Conservation (phyloP, 306 rosid genomes). For the Mucuna pruriens region DNA sequence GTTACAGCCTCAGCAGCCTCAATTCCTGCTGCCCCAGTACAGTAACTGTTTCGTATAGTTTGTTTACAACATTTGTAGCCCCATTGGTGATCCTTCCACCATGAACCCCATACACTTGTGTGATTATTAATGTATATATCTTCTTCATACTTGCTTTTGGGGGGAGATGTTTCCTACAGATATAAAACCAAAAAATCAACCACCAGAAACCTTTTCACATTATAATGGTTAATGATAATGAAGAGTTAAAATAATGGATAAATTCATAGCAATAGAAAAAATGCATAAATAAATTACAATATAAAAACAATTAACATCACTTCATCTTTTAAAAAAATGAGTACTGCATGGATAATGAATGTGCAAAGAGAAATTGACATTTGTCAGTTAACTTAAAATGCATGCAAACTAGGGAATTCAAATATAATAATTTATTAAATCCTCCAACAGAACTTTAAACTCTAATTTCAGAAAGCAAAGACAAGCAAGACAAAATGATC, state of each 20-base stretch:
- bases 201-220: background rate
- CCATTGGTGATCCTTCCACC: constrained; percentile 89
- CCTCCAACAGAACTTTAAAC: background rate
- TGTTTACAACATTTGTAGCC: constrained; percentile 72
- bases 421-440: background rate
- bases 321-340: background rate
- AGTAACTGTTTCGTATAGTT: constrained; percentile 58
- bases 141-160: constrained; percentile 62
- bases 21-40: constrained; percentile 69
- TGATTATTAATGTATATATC: constrained; percentile 63
- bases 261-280: background rate
- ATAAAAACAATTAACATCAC: background rate
- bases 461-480: constrained; percentile 4
- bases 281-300: background rate
- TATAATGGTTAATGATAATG: background rate
- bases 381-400: background rate
- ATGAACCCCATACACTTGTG: constrained; percentile 67
- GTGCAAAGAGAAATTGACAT: background rate
- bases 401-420: background rate
- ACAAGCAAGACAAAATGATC: background rate
- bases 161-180: constrained; percentile 58
- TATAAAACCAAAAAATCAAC: background rate
- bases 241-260: background rate
- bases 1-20: constrained; percentile 59
- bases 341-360: background rate